Percentiles rank a stretch among this genome's conserved stretches.
Evolutionary conservation across 257 asterid genomes (phyloP).

Genomic region (Salvia splendens): DNA sequence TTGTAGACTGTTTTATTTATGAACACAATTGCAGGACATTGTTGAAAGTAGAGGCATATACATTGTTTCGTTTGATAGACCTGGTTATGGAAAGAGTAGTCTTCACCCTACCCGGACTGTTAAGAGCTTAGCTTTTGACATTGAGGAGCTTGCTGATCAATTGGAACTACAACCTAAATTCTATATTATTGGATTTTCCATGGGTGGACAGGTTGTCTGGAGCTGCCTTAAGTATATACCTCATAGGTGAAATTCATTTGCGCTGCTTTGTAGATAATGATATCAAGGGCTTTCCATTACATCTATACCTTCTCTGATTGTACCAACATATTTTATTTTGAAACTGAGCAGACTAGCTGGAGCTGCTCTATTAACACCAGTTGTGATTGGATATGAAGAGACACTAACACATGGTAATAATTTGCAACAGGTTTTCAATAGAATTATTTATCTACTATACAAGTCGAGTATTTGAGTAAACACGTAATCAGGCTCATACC

Average conservation of each 20-base stretch:
- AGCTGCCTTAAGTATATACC: constrained; percentile 89
- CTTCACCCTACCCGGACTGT: constrained; percentile 67
- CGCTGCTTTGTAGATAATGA: background rate
- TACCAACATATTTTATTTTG: background rate
- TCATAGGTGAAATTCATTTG: constrained; percentile 56
- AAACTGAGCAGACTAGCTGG: constrained; percentile 73
- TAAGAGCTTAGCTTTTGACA: constrained; percentile 64
- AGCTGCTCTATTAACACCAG: constrained; percentile 71
- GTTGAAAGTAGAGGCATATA: constrained; percentile 62
- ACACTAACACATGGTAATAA: background rate
- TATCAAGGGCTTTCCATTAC: background rate
- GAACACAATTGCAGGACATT: constrained; percentile 50
- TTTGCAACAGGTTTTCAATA: constrained; percentile 1
- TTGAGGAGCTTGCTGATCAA: constrained; percentile 85
- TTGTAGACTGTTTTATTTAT: constrained; percentile 14
- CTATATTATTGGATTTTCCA: constrained; percentile 69
- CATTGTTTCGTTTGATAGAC: constrained; percentile 78
- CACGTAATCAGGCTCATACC: too few relatives aligned
- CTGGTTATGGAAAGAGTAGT: constrained; percentile 97
- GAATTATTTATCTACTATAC: background rate
- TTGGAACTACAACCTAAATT: constrained; percentile 78
- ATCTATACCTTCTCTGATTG: background rate
- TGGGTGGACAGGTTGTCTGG: constrained; percentile 92
- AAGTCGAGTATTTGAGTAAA: too few relatives aligned
- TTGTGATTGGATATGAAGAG: background rate